Evolutionary conservation across 176 grass and related monocot species (phyloP).

Genomic region (Lolium rigidum): DNA sequence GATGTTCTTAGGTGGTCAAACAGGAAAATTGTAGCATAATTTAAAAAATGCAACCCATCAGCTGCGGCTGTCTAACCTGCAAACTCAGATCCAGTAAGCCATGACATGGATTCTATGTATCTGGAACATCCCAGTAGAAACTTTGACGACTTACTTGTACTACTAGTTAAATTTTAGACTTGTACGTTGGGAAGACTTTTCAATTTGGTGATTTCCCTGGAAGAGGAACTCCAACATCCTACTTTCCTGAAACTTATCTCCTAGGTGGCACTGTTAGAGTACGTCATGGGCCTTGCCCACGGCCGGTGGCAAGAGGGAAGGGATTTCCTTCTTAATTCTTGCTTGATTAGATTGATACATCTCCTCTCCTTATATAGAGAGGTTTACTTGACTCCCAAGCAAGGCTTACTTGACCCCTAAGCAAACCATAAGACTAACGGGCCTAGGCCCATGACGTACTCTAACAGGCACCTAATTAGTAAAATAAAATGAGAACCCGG

Average conservation of each 20-base stretch:
- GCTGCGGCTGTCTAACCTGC: not conserved
- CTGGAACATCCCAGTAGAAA: not conserved
- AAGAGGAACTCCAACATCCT: not conserved
- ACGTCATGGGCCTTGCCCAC: too few species aligned
- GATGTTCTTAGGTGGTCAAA: constrained; percentile 2
- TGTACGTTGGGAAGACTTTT: not conserved
- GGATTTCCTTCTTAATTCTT: too few species aligned
- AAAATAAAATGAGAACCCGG: not conserved
- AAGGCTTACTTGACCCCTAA: too few species aligned
- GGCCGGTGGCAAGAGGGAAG: too few species aligned
- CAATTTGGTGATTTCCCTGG: not conserved
- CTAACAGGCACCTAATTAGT: not conserved
- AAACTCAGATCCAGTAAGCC: not conserved
- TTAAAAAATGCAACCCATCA: not conserved
- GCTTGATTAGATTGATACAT: too few species aligned
- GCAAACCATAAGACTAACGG: too few species aligned
- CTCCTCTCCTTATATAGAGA: too few species aligned
- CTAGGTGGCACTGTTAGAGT: too few species aligned
- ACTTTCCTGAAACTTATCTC: not conserved
- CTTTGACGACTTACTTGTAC: not conserved
- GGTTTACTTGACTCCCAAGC: too few species aligned
- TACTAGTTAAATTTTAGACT: not conserved
- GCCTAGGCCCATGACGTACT: too few species aligned
- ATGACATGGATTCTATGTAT: not conserved
- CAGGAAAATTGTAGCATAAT: not conserved